A percentile compares a stretch with the other conserved stretches of the same genome.
phyloP scores from a whole-genome alignment of 768 basidiomycete genomes.

The Russula earlei region DNA sequence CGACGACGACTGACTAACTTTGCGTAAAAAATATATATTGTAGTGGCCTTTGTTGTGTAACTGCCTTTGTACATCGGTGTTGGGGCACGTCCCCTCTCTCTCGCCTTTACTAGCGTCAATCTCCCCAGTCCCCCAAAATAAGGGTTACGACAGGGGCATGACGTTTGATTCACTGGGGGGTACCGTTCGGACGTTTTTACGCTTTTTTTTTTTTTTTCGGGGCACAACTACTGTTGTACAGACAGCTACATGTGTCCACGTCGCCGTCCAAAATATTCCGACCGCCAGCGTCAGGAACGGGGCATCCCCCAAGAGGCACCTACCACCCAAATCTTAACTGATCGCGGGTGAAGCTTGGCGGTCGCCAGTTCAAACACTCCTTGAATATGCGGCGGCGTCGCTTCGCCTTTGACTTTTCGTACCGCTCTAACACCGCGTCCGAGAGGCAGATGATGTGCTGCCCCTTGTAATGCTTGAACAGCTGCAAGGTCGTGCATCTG shows the following conservation, averaged over 20 bases:
- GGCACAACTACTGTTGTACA: conserved; percentile 11
- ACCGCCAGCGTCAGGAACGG: conserved; percentile 18
- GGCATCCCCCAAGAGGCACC: background rate
- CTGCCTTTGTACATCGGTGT: too few species aligned
- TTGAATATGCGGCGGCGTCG: conserved; percentile 70
- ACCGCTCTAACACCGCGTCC: conserved; percentile 82
- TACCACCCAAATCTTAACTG: conserved; percentile 68
- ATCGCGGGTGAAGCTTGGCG: conserved; percentile 85
- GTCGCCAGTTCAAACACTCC: conserved; percentile 84
- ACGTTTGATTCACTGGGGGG: background rate
- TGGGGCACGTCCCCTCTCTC: too few species aligned
- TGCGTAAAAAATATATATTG: background rate
- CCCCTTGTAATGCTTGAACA: conserved; percentile 95
- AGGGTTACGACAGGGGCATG: background rate
- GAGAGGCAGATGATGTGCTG: conserved; percentile 90
- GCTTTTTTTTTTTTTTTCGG: background rate
- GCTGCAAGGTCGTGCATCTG: conserved; percentile 87
- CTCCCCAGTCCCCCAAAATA: too few species aligned
- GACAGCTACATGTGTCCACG: background rate
- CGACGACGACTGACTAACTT: background rate
- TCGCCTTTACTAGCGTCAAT: too few species aligned
- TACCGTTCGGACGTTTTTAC: background rate
- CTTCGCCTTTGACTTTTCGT: conserved; percentile 77
- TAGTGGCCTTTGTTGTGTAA: background rate
- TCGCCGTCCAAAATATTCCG: background rate